Evolutionary conservation across 139 green algal species (phyloP).

Genomic region (Chlorella sp.): DNA sequence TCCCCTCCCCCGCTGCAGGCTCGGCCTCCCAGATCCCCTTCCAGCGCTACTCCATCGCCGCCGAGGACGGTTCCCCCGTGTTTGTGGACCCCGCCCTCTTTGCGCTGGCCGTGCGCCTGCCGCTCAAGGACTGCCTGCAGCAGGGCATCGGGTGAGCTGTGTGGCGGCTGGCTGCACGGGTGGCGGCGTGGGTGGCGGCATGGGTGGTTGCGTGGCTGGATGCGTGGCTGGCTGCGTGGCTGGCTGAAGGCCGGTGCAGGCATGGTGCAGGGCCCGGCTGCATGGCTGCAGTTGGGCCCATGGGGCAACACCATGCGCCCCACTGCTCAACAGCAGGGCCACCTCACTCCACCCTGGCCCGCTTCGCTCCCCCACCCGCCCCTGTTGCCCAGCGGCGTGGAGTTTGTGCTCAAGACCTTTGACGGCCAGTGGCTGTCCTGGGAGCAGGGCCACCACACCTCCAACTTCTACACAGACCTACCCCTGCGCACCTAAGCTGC

Average conservation of each 20-base stretch:
- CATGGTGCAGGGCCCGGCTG: no score
- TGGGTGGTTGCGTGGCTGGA: no score
- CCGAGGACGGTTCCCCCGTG: constrained; percentile 23
- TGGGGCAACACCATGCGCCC: no score
- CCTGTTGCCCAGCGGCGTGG: neutral
- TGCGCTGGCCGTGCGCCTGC: constrained; percentile 34
- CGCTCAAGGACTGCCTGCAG: constrained; percentile 6
- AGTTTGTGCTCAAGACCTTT: constrained; percentile 29
- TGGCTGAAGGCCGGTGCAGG: no score
- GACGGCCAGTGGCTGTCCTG: constrained; percentile 27
- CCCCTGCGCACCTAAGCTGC: neutral
- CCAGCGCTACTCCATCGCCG: constrained; percentile 33
- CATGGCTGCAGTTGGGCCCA: no score
- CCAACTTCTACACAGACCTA: constrained; percentile 28
- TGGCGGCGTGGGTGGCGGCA: no score
- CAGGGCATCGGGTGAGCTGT: constrained; percentile 2
- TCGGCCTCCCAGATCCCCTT: constrained; percentile 25
- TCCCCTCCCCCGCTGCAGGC: neutral
- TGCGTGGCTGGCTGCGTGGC: no score
- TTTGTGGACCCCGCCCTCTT: constrained; percentile 47
- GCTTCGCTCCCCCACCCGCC: no score
- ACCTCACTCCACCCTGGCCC: neutral
- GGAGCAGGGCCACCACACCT: constrained; percentile 11
- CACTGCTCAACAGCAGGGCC: no score
- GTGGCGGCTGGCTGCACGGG: neutral